Evolutionary conservation across 495 filamentous ascomycete genomes (phyloP), one percentile per base, ranked within the genome.

Genomic region (Terfezia claveryi): DNA sequence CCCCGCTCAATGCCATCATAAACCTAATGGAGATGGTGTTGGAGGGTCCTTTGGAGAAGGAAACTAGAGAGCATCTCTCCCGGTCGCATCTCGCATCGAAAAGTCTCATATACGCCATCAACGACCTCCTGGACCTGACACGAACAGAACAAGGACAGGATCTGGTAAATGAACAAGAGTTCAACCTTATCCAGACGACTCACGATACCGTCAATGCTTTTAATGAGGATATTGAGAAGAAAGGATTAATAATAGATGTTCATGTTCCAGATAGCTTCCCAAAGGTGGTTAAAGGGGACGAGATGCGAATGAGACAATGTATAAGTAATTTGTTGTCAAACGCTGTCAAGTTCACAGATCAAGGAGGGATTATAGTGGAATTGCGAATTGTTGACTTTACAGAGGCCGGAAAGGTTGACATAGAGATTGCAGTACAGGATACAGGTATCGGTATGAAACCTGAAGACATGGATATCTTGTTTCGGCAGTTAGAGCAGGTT

Each of bases 1-100:
- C 89, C 0, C 88, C 89, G 0, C 70, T 96, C 4, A 94, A 94
- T 66, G 89, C 89, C 20, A 92, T 96, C 62, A 91, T 96, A 64
- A 96, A 96, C 61, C 94, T 91, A 56, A 71, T 96, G 2, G 89
- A 96, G 62, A 94, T 94, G 58, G 89, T 89, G 0, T 70, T 96
- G 3, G 89, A 96, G 66, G 85, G 85, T 2, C 68, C 77, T 0
- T 72, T 94, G 2, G 87, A 94, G 61, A 66, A 73, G 9, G 88
- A 94, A 58, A 94, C 85, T 0, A 74, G 89, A 27, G 89, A 94
- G 16, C 92, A 92, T 58, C 72, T 96, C 32, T 77, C 82, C 8
- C 82, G 76, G 55, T 92, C 87, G 7, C 86, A 96, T 62, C 92
- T 87, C 10, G 89, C 89, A n/a, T 96, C 89, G 0, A 94, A 93